Evolutionary conservation across 2,329 filamentous ascomycete genomes (phyloP).

Genomic region (Diaporthe sp.): DNA sequence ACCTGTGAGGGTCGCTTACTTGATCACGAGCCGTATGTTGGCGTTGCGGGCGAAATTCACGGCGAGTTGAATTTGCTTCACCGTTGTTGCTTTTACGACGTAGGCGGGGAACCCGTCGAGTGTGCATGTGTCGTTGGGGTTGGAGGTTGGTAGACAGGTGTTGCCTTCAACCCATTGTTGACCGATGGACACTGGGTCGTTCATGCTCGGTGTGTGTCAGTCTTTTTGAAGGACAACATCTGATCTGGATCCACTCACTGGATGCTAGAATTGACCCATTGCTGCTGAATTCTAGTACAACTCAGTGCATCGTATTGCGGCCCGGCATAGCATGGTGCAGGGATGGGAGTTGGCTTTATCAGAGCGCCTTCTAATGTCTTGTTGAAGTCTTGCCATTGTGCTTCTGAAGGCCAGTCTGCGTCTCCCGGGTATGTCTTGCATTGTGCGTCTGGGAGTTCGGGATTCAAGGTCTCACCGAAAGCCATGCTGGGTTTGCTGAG

Average conservation of each 20-base stretch:
- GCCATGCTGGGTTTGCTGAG: conserved; percentile 17
- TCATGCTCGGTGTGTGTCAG: conserved; percentile 39
- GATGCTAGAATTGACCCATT: conserved; percentile 49
- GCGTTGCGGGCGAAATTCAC: conserved; percentile 57
- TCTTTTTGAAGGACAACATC: background rate
- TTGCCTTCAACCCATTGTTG: conserved; percentile 52
- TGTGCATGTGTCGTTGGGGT: conserved; percentile 50
- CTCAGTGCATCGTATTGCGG: conserved; percentile 46
- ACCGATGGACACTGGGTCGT: conserved; percentile 51
- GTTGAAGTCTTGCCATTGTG: conserved; percentile 51
- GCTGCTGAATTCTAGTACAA: conserved; percentile 51
- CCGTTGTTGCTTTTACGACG: conserved; percentile 54
- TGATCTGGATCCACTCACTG: conserved; percentile 41
- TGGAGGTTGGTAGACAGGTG: conserved; percentile 48
- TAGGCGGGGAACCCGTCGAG: conserved; percentile 54
- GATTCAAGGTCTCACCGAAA: conserved; percentile 18
- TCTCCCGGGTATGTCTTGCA: conserved; percentile 51
- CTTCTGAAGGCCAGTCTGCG: conserved; percentile 48
- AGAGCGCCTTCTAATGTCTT: conserved; percentile 49
- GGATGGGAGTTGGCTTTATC: conserved; percentile 51
- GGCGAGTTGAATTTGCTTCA: conserved; percentile 53
- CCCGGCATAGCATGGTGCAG: conserved; percentile 50
- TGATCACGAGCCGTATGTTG: conserved; percentile 64
- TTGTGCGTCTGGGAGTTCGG: background rate
- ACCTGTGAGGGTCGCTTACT: background rate